Base-by-base conservation (phyloP, 116 monocot genomes). In the Papilionanthe hybrid region DNA sequence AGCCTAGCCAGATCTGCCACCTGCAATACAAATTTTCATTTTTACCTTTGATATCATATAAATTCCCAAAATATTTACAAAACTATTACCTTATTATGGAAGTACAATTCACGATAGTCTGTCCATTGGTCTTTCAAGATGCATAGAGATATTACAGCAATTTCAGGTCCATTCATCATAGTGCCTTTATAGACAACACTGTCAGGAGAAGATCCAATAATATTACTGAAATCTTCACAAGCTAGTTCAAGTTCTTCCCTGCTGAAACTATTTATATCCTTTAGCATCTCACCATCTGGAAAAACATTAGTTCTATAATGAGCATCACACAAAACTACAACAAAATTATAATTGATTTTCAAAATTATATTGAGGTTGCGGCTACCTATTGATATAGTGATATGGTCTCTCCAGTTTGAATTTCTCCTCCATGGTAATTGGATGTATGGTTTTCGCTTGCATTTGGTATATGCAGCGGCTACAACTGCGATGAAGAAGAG, bases 201-300 rank as follows among this genome's bases (percentile, higher is more conserved):
- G 48, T 90, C 90, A 30, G 88, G 65, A 75, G 93, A 92, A 63
- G 99, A 88, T 11, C 95, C 89, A 79, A 99, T 99, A 49, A 99
- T 99, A 77, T 95, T 99, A 84, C 95, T 99, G 72, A 99, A 99
- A 87, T 95, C 95, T 86, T 99, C 99, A 82, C 95, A 99, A 76
- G 99, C 93, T 53, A 86, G 55, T 88, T 95, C 93, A 87, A 99
- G 99, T 32, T 93, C 92, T 42, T 95, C 88, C 11, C 95, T 78
- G 72, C 83, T 90, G 58, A 95, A 80, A 75, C 81, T 93, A 22
- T 63, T 25, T n/a, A 93, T 86, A 77, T 87, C 82, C 75, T 99
- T 99, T 63, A 91, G 71, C 69, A 99, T 78, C 78, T 87, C 90
- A 68, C 83, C 80, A 80, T 93, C 92, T 94, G 50, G 13, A 43